phyloP scores from a whole-genome alignment of 176 grass and related monocot species.

The Pontederia crassipes region DNA sequence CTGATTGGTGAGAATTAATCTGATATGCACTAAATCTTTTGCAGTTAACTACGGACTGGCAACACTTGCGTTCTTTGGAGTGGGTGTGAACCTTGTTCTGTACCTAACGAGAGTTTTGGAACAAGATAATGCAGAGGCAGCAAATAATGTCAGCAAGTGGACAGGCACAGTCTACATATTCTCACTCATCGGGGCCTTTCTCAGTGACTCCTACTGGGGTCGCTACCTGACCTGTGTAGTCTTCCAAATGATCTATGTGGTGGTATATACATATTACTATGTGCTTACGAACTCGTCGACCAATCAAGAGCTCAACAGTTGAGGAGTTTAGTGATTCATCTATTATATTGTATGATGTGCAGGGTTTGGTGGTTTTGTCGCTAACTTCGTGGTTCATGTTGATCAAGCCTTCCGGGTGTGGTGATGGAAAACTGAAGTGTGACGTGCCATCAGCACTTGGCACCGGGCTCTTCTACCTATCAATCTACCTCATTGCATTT shows the following conservation, averaged over 20 bases:
- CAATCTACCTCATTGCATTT: conserved; percentile 79
- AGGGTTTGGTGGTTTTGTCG: conserved; percentile 60
- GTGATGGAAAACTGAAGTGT: conserved; percentile 31
- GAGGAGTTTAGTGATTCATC: not conserved
- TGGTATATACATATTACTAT: conserved; percentile 18
- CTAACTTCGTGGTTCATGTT: conserved; percentile 57
- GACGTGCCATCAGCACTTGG: conserved; percentile 33
- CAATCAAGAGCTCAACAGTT: too few species aligned
- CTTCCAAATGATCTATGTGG: conserved; percentile 74
- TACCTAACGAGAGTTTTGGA: conserved; percentile 62
- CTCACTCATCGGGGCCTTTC: conserved; percentile 73
- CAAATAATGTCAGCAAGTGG: conserved; percentile 50
- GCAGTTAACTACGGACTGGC: conserved; percentile 74
- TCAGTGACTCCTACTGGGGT: conserved; percentile 90
- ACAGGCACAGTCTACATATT: conserved; percentile 47
- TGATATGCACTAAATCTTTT: not conserved
- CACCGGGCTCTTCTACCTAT: conserved; percentile 56
- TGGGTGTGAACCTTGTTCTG: conserved; percentile 77
- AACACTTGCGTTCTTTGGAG: conserved; percentile 82
- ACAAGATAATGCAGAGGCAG: conserved; percentile 56
- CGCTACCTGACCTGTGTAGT: conserved; percentile 67
- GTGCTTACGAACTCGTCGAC: not conserved
- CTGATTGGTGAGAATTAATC: not conserved
- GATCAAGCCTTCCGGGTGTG: conserved; percentile 64
- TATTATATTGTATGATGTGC: not conserved